Evolutionary conservation across 768 basidiomycete species (phyloP).

Genomic region (Agrocybe pediades): DNA sequence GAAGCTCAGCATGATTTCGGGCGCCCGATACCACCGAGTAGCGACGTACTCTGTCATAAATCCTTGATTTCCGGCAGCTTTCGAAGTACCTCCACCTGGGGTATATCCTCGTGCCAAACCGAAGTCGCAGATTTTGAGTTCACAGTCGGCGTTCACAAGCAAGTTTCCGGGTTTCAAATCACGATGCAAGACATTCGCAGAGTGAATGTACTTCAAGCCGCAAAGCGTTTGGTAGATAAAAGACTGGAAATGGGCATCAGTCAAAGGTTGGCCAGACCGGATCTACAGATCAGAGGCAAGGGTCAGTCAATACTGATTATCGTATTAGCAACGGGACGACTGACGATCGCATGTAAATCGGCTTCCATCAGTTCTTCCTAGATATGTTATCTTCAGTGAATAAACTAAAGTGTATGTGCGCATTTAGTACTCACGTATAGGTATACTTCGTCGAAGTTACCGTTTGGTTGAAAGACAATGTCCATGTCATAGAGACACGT

Average conservation of each 20-base stretch:
- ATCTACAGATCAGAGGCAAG: slow-evolving; percentile 44
- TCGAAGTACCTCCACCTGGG: slow-evolving; percentile 75
- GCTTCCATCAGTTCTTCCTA: slow-evolving; percentile 99
- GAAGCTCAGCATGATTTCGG: slow-evolving; percentile 98
- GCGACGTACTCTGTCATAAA: slow-evolving; percentile 99
- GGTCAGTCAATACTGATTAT: background rate
- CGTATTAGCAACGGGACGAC: slow-evolving; percentile 19
- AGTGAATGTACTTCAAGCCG: slow-evolving; percentile 97
- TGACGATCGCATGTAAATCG: slow-evolving; percentile 96
- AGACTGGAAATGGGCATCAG: slow-evolving; percentile 91
- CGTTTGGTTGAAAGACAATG: slow-evolving; percentile 88
- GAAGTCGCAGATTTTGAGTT: slow-evolving; percentile 98
- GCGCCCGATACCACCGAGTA: slow-evolving; percentile 98
- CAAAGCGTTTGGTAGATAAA: slow-evolving; percentile 99
- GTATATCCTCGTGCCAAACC: slow-evolving; percentile 94
- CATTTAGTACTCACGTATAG: slow-evolving; percentile 57
- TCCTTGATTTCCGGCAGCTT: slow-evolving; percentile 79
- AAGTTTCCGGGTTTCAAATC: slow-evolving; percentile 95
- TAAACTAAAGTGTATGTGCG: background rate
- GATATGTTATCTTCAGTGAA: background rate
- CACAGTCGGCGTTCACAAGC: slow-evolving; percentile 97
- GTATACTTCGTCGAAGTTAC: slow-evolving; percentile 96
- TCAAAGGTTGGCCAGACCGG: slow-evolving; percentile 84
- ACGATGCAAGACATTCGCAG: slow-evolving; percentile 95
- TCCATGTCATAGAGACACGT: slow-evolving; percentile 99